These are phyloP conservation scores for Malassezia vespertilionis DNA, from an alignment of 1,284 basidiomycete genomes.

Conservation along the genomic window DNA sequence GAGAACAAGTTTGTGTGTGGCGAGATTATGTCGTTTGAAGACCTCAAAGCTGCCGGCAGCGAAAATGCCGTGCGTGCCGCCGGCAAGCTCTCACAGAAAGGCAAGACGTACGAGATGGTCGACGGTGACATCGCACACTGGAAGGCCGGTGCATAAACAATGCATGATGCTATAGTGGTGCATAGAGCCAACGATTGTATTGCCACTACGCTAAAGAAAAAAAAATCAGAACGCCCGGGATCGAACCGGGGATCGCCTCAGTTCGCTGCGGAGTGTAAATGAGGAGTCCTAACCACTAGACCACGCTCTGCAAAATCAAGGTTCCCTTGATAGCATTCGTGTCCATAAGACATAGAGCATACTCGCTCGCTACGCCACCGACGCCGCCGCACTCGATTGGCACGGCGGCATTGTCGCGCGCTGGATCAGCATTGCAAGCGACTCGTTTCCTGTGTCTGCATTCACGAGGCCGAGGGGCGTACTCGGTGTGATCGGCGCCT, in stretches of 20 bases:
- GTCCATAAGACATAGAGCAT: no score
- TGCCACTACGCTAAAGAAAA: neutral
- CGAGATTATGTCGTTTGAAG: constrained; percentile 88
- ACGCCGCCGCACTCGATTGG: no score
- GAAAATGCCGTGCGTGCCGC: constrained; percentile 86
- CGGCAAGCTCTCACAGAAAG: constrained; percentile 89
- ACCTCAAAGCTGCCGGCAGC: constrained; percentile 80
- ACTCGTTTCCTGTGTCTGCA: no score
- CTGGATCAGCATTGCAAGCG: no score
- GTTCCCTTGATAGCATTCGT: no score
- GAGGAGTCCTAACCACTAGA: constrained; percentile 22
- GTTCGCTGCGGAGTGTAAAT: constrained; percentile 15
- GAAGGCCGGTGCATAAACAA: constrained; percentile 21
- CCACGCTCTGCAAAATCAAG: constrained; percentile 17
- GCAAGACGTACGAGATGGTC: constrained; percentile 74
- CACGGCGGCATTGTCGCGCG: no score
- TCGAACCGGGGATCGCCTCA: constrained; percentile 22
- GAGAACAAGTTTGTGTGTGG: constrained; percentile 99
- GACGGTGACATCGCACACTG: constrained; percentile 44
- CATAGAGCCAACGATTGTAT: neutral
- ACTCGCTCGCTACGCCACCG: no score
- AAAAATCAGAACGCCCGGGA: constrained; percentile 21
- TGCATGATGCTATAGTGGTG: neutral
- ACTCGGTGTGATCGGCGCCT: no score
- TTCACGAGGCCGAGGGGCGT: no score